Evolutionary conservation across 75 land plant species (phyloP).

Genomic region (Selaginella moellendorffii): DNA sequence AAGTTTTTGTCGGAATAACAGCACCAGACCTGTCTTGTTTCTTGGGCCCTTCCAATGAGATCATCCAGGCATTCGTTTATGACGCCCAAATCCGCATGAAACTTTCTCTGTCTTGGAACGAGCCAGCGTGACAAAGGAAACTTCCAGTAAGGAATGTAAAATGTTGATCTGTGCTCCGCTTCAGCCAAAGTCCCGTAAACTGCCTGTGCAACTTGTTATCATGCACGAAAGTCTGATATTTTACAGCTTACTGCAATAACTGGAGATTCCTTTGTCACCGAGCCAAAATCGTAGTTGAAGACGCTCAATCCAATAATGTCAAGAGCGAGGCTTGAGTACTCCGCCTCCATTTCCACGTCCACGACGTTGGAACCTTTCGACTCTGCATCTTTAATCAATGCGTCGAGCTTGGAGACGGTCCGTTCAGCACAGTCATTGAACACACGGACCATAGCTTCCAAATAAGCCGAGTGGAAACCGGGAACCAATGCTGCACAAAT

Average conservation of each 20-base stretch:
- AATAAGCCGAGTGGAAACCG: constrained; percentile 75
- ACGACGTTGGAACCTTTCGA: constrained; percentile 23
- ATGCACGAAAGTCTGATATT: no score
- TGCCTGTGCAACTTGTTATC: constrained; percentile 67
- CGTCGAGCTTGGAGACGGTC: constrained; percentile 48
- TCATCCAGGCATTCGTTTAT: constrained; percentile 93
- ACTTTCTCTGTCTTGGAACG: constrained; percentile 89
- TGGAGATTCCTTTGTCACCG: constrained; percentile 87
- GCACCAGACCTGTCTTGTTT: constrained; percentile 88
- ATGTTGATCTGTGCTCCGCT: constrained; percentile 95
- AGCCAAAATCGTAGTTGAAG: constrained; percentile 98
- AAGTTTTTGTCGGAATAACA: neutral
- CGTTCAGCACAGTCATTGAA: constrained; percentile 66
- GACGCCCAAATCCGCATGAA: constrained; percentile 58
- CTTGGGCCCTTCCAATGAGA: constrained; percentile 71
- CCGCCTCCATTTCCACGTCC: constrained; percentile 88
- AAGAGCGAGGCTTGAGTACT: constrained; percentile 87
- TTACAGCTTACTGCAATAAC: constrained; percentile 57
- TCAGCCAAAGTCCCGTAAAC: constrained; percentile 97
- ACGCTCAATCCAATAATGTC: constrained; percentile 94
- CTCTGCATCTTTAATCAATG: constrained; percentile 26
- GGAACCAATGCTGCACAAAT: constrained; percentile 69
- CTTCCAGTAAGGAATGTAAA: constrained; percentile 98
- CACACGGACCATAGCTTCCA: constrained; percentile 83
- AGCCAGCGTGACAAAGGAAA: constrained; percentile 75